phyloP scores from a whole-genome alignment of 31 red algal species.

The Bonnemaisonia californica region DNA sequence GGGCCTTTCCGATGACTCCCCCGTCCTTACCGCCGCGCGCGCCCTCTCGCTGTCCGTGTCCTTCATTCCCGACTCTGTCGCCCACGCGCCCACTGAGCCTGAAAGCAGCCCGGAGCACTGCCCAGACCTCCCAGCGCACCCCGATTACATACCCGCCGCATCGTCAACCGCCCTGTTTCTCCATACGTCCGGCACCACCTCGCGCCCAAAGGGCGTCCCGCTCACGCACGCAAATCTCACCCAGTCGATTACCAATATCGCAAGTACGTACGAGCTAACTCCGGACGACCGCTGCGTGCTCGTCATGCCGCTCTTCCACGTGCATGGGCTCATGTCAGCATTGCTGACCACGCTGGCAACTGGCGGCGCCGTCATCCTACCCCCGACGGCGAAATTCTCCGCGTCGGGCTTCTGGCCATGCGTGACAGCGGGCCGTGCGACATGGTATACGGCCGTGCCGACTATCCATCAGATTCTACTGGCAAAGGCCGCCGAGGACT shows the following conservation, averaged over 20 bases:
- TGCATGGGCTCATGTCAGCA: constrained; percentile 87
- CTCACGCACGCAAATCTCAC: constrained; percentile 84
- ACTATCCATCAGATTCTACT: constrained; percentile 95
- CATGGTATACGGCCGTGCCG: constrained; percentile 91
- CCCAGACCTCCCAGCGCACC: background rate
- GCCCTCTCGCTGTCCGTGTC: constrained; percentile 41
- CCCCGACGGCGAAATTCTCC: constrained; percentile 77
- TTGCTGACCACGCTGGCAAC: constrained; percentile 81
- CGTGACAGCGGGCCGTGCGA: constrained; percentile 32
- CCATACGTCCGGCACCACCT: constrained; percentile 92
- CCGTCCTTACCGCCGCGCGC: constrained; percentile 52
- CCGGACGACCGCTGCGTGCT: constrained; percentile 59
- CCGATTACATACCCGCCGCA: background rate
- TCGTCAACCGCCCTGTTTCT: constrained; percentile 74
- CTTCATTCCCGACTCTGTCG: constrained; percentile 30
- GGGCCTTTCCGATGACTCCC: constrained; percentile 17
- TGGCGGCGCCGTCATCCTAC: constrained; percentile 84
- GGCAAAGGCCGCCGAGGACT: constrained; percentile 71
- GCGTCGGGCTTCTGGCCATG: constrained; percentile 78
- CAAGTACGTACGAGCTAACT: constrained; percentile 67
- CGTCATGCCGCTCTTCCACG: constrained; percentile 93
- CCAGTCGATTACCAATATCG: constrained; percentile 63
- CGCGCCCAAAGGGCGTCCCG: constrained; percentile 85
- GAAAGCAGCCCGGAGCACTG: constrained; percentile 12
- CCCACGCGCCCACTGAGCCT: background rate